Conservation (phyloP, 2,329 filamentous ascomycete genomes). For the Aspergillus hortae region DNA sequence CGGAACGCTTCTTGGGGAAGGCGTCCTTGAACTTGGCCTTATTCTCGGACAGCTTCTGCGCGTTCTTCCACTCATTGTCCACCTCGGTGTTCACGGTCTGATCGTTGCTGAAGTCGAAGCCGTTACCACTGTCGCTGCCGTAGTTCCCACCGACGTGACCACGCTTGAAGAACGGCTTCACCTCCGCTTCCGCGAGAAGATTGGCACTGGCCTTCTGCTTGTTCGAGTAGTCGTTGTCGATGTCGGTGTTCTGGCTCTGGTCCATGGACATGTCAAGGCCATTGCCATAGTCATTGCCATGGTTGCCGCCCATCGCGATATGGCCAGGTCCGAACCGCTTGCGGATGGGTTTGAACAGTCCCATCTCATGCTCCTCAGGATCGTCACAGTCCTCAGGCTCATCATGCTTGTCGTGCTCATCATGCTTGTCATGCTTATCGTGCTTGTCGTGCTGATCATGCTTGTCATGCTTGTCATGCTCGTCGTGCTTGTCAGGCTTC, state of each 20-base stretch:
- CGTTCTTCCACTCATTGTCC: neutral
- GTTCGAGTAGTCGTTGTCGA: neutral
- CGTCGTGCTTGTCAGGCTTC: neutral
- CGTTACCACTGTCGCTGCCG: conserved; percentile 2
- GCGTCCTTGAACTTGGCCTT: neutral
- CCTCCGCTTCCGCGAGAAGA: neutral
- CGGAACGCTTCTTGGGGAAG: neutral
- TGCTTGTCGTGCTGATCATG: no score
- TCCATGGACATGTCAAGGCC: neutral
- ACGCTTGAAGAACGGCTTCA: neutral
- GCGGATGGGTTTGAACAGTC: no score
- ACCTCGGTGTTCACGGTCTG: neutral
- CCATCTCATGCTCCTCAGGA: no score
- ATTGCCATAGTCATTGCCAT: neutral
- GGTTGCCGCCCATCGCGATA: neutral
- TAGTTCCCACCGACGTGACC: conserved; percentile 1
- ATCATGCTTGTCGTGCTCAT: no score
- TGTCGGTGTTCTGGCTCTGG: neutral
- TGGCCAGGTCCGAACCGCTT: no score
- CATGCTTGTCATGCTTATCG: no score
- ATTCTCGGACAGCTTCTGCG: neutral
- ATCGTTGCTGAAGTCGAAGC: neutral
- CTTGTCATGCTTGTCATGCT: no score
- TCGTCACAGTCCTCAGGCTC: no score
- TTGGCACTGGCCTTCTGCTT: neutral